phyloP scores from a whole-genome alignment of 305 asterid species.

The Solanum chacoense region DNA sequence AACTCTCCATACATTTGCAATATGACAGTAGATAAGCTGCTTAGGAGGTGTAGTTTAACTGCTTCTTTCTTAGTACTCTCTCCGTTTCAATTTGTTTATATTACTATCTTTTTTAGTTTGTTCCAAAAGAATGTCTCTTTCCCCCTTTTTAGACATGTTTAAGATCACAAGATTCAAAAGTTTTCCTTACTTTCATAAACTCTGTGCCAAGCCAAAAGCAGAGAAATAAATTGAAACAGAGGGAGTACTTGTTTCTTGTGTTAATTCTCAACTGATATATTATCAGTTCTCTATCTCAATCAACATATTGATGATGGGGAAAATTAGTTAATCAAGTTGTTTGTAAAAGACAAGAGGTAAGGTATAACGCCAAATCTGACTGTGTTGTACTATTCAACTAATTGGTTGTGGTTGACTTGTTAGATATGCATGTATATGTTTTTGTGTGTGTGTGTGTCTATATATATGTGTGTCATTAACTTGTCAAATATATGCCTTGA shows the following conservation, averaged over 20 bases:
- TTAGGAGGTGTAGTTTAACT: slow-evolving; percentile 47
- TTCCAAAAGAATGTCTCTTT: background rate
- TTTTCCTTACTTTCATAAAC: background rate
- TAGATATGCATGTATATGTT: background rate
- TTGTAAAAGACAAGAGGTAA: background rate
- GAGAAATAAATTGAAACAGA: background rate
- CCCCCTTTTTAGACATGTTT: background rate
- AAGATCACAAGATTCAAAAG: background rate
- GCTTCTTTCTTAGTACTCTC: background rate
- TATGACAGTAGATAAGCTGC: slow-evolving; percentile 76
- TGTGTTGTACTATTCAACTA: background rate
- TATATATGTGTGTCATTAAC: background rate
- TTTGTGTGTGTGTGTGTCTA: background rate
- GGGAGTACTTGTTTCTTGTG: background rate
- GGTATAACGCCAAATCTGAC: background rate
- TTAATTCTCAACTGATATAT: background rate
- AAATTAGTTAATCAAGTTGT: background rate
- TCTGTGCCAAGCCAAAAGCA: background rate
- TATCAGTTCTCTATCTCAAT: background rate
- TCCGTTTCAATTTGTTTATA: background rate
- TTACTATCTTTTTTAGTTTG: background rate
- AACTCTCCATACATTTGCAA: slow-evolving; percentile 77
- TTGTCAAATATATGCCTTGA: background rate
- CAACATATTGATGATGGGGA: background rate
- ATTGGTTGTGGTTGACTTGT: background rate